Conservation (phyloP, 1,284 basidiomycete genomes). For the Trichosporon sp. region DNA sequence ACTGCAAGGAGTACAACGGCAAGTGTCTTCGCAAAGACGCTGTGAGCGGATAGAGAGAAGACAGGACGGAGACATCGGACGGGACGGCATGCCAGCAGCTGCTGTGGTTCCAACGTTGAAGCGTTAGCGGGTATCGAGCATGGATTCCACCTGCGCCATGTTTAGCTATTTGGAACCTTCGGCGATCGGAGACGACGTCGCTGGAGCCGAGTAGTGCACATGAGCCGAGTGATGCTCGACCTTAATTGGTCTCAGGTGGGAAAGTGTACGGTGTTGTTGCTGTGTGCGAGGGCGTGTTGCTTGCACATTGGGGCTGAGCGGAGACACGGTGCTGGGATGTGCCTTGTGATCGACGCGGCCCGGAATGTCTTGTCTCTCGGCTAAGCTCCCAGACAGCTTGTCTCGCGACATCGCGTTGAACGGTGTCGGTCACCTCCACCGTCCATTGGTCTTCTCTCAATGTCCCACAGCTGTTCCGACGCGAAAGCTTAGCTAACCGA, state of each 20-base stretch:
- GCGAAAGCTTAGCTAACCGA: constrained; percentile 7
- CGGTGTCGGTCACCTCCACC: background rate
- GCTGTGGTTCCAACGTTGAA: background rate
- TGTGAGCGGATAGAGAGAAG: background rate
- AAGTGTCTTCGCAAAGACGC: constrained; percentile 47
- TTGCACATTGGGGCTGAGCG: background rate
- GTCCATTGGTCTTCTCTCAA: background rate
- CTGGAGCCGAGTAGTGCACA: background rate
- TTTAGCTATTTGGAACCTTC: background rate
- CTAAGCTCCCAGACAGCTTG: too few species aligned
- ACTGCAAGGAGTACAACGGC: constrained; percentile 98
- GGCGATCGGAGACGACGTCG: background rate
- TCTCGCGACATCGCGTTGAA: background rate
- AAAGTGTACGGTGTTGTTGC: background rate
- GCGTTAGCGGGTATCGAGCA: background rate
- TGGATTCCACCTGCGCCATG: background rate
- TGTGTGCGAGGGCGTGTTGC: background rate
- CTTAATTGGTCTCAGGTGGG: background rate
- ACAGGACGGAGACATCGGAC: background rate
- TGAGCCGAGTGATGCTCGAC: background rate
- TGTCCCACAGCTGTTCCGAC: too few species aligned
- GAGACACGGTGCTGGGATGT: too few species aligned
- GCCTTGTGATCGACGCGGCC: background rate
- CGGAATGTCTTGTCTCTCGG: background rate
- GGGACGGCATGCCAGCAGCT: background rate